Percentiles rank a stretch among this genome's conserved stretches.
These are phyloP conservation scores for Chondrus crispus DNA, from an alignment of 23 red algal species.

Conservation along the genomic window DNA sequence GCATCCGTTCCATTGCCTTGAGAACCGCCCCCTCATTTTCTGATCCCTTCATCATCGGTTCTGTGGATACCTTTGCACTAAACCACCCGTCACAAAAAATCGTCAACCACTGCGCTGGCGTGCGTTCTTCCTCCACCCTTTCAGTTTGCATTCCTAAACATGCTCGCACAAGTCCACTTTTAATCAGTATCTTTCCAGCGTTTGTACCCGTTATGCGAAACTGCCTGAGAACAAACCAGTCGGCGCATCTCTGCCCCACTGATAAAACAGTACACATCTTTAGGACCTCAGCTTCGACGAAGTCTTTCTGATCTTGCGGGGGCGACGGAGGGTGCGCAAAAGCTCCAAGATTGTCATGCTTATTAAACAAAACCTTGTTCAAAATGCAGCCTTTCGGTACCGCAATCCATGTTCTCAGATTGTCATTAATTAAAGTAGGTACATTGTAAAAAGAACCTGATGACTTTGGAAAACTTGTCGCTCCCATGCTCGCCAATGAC, in stretches of 20 bases:
- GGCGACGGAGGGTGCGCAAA: too few relatives aligned
- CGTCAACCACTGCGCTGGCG: too few relatives aligned
- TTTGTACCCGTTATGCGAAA: conserved; percentile 6
- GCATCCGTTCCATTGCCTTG: too few relatives aligned
- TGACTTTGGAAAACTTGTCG: conserved; percentile 31
- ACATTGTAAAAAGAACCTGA: conserved; percentile 45
- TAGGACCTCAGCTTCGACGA: background rate
- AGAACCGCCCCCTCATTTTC: too few relatives aligned
- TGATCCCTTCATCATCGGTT: too few relatives aligned
- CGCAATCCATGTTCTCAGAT: conserved; percentile 33
- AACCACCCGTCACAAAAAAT: too few relatives aligned
- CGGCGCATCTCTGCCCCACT: background rate
- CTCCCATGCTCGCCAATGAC: conserved; percentile 9
- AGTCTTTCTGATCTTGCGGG: background rate
- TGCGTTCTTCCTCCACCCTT: too few relatives aligned
- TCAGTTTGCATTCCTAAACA: background rate
- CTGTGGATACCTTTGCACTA: too few relatives aligned
- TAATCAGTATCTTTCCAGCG: background rate
- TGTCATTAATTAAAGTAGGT: background rate
- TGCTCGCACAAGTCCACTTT: background rate
- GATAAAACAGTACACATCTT: background rate
- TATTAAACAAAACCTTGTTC: background rate
- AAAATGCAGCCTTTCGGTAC: conserved; percentile 8
- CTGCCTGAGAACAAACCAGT: background rate
- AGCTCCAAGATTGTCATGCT: background rate